Evolutionary conservation across 495 filamentous ascomycete genomes (phyloP), one percentile per base, ranked within the genome.

Genomic region (Penicillium herquei): DNA sequence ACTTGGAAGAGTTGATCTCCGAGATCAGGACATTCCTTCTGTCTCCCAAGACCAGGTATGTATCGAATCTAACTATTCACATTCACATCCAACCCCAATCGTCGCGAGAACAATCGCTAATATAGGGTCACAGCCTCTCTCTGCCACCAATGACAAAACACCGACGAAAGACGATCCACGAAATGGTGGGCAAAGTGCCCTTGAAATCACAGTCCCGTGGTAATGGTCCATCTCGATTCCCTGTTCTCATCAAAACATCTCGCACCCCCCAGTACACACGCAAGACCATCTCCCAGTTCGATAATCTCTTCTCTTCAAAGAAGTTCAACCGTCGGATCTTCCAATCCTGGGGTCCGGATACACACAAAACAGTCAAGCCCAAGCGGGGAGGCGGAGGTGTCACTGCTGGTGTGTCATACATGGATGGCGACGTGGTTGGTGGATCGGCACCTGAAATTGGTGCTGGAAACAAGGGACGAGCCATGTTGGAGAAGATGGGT

Each of bases 401-500:
- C 14, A 32, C 33, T n/a, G 71, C 72, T 11, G 78, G 78, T 6
- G 77, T 83, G 31, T 80, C 78, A 7, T 88, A 91, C 51, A 81
- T 83, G 57, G 90, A 98, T 58, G 94, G 94, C n/a, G 91, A 97
- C 53, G 73, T 96, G 41, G 92, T 97, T 16, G 94, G 93, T 40
- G 90, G 81, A 10, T 80, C 82, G 33, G 94, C 92, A 0, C 87
- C 90, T 2, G 93, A 96, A 69, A 77, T 99, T 26, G 90, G 90
- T 1, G 77, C 72, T 3, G 91, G 89, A 45, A 99, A 96, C 56
- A 87, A 80, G 60, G 94, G 94, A 17, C 81, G 90, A 41, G 85
- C 84, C 3, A 91, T 99, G 88, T 67, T 99, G 50, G 92, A 96
- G 70, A 98, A 93, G 74, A 98, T 98, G 94, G 94, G 94, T 14